These are phyloP conservation scores for Zymoseptoria crescenta DNA, from an alignment of 2,329 filamentous ascomycete genomes.

Conservation along the genomic window DNA sequence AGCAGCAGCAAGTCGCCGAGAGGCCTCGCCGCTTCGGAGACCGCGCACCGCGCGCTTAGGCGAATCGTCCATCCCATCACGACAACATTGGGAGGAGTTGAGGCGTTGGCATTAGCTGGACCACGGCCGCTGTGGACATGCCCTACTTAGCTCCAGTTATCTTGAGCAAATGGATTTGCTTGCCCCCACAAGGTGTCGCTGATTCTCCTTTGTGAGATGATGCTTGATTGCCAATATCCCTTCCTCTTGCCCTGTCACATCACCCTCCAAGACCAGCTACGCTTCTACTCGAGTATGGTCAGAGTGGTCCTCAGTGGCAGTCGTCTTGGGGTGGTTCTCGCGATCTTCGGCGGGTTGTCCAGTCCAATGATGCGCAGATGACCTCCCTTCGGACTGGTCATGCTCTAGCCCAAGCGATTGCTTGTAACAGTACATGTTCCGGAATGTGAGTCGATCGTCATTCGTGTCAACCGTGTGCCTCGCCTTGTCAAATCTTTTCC, in stretches of 20 bases:
- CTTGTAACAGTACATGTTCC: too few species aligned
- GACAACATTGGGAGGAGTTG: conserved; percentile 10
- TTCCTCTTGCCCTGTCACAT: conserved; percentile 1
- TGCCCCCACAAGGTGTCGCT: conserved; percentile 71
- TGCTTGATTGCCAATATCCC: conserved; percentile 80
- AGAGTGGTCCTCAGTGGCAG: not conserved
- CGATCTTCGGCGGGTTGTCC: too few species aligned
- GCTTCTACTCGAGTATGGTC: not conserved
- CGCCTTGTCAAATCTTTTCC: too few species aligned
- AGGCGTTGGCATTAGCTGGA: conserved; percentile 13
- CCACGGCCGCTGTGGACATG: conserved; percentile 8
- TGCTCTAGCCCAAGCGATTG: too few species aligned
- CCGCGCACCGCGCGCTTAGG: conserved; percentile 38
- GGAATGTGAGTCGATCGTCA: too few species aligned
- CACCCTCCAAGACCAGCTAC: not conserved
- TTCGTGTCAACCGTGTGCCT: too few species aligned
- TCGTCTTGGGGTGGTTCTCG: not conserved
- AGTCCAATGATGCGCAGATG: not conserved
- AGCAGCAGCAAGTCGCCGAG: conserved; percentile 80
- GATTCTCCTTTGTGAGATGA: conserved; percentile 57
- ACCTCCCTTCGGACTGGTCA: too few species aligned
- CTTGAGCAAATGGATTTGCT: conserved; percentile 7
- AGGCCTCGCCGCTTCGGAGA: conserved; percentile 71
- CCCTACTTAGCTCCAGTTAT: conserved; percentile 9
- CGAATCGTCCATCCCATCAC: conserved; percentile 9